phyloP scores from a whole-genome alignment of 352 stramenopile species.

The Phytophthora capsici region DNA sequence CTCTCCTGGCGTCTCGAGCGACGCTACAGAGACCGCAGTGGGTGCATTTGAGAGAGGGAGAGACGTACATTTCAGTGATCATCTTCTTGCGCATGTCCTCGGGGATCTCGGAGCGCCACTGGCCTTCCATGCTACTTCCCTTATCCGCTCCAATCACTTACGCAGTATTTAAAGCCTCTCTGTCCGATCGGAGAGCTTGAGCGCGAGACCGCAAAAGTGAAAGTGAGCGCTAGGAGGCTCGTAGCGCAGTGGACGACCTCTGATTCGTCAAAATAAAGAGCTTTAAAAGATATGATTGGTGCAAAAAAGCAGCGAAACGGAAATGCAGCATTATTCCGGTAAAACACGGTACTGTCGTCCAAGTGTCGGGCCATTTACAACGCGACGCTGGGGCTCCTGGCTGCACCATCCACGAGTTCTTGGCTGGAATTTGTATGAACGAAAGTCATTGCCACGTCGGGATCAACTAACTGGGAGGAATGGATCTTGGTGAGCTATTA shows the following conservation, averaged over 20 bases:
- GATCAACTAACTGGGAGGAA: neutral
- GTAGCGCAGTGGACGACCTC: neutral
- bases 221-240: conserved; percentile 38
- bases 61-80: conserved; percentile 87
- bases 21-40: neutral
- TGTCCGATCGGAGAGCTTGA: conserved; percentile 13
- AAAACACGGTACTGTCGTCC: neutral
- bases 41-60: neutral
- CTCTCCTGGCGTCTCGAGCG: neutral
- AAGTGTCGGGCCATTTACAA: conserved; percentile 19
- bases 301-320: conserved; percentile 27
- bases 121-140: conserved; percentile 54
- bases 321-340: conserved; percentile 11
- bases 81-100: conserved; percentile 88
- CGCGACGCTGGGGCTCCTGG: conserved; percentile 21
- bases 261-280: conserved; percentile 32
- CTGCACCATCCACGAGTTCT: conserved; percentile 22
- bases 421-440: neutral
- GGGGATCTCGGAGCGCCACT: conserved; percentile 81
- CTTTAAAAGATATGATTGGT: conserved; percentile 15
- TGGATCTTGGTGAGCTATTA: conserved; percentile 4
- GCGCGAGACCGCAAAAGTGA: conserved; percentile 43
- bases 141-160: conserved; percentile 15
- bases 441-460: conserved; percentile 7
- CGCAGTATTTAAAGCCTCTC: conserved; percentile 14